Conservation (phyloP, 2,329 filamentous ascomycete genomes). For the Colletotrichum agaves region DNA sequence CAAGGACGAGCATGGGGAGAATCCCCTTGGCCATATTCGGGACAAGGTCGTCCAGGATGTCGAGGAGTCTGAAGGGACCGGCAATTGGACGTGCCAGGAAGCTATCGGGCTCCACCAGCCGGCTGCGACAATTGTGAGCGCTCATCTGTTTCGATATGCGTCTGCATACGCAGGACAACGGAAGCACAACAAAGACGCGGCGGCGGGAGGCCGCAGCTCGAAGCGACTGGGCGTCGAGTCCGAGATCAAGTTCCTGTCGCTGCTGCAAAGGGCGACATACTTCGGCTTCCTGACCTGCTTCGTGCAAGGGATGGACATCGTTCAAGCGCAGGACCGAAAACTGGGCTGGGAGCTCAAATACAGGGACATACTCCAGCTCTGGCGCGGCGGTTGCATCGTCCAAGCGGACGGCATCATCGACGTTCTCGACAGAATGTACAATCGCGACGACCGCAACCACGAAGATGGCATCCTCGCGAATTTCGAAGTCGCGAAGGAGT, state of each 20-base stretch:
- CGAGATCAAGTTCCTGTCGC: slow-evolving; percentile 62
- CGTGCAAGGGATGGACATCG: slow-evolving; percentile 73
- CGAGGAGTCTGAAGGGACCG: slow-evolving; percentile 73
- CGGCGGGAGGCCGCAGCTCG: slow-evolving; percentile 52
- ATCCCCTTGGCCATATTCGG: slow-evolving; percentile 69
- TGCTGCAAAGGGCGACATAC: slow-evolving; percentile 70
- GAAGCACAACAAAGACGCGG: background rate
- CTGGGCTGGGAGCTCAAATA: slow-evolving; percentile 70
- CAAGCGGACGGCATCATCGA: slow-evolving; percentile 73
- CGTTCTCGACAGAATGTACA: slow-evolving; percentile 61
- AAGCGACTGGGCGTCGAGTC: slow-evolving; percentile 54
- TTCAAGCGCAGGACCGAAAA: slow-evolving; percentile 66
- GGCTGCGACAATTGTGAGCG: slow-evolving; percentile 69
- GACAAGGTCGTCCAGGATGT: slow-evolving; percentile 80
- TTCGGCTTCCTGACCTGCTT: slow-evolving; percentile 70
- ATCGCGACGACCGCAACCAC: slow-evolving; percentile 49
- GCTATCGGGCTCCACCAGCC: slow-evolving; percentile 71
- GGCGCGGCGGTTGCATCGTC: slow-evolving; percentile 78
- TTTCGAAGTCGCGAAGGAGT: slow-evolving; percentile 59
- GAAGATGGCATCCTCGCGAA: slow-evolving; percentile 54
- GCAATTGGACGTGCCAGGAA: slow-evolving; percentile 73
- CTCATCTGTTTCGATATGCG: slow-evolving; percentile 71
- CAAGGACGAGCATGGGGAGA: slow-evolving; percentile 53
- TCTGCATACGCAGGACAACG: slow-evolving; percentile 70
- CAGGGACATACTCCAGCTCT: slow-evolving; percentile 66